A percentile compares a stretch with the other conserved stretches of the same genome.
Conservation (phyloP, 148 eudicot genomes). For the Rhododendron ferrugineum region DNA sequence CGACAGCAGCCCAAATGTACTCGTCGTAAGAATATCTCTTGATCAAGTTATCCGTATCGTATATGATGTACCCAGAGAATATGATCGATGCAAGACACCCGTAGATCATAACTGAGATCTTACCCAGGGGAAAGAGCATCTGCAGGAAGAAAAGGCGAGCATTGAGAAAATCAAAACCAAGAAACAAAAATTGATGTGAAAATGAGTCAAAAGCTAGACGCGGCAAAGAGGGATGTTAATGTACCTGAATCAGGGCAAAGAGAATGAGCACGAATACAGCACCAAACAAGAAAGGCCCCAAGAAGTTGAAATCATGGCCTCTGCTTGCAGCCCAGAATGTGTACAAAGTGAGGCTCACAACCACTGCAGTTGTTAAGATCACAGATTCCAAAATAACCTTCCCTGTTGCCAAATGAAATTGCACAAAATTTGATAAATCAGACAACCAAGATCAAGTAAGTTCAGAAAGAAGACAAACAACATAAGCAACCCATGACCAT, state of each 20-base stretch:
- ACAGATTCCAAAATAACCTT: slow-evolving; percentile 63
- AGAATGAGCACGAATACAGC: slow-evolving; percentile 40
- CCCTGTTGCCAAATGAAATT: slow-evolving; percentile 30
- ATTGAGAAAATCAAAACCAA: neutral
- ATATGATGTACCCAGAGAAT: slow-evolving; percentile 63
- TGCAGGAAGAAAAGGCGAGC: slow-evolving; percentile 19
- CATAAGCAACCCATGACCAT: neutral
- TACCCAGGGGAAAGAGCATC: slow-evolving; percentile 64
- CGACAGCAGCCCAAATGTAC: slow-evolving; percentile 65
- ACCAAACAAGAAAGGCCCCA: slow-evolving; percentile 64
- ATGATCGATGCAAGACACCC: slow-evolving; percentile 53
- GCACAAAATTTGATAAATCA: neutral
- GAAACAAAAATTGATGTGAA: neutral
- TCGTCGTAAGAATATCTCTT: slow-evolving; percentile 70
- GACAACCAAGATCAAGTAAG: neutral
- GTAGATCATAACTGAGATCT: slow-evolving; percentile 42
- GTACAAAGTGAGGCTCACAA: slow-evolving; percentile 61
- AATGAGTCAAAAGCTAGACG: neutral
- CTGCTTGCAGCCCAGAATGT: slow-evolving; percentile 85
- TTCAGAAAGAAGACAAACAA: neutral
- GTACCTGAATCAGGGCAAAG: slow-evolving; percentile 63
- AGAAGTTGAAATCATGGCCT: slow-evolving; percentile 73
- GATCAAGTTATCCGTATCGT: slow-evolving; percentile 76
- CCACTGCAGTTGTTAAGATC: slow-evolving; percentile 61
- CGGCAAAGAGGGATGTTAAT: neutral